A percentile compares a stretch with the other conserved stretches of the same genome.
These are phyloP conservation scores for Hura crepitans DNA, from an alignment of 441 rosid species.

Conservation along the genomic window DNA sequence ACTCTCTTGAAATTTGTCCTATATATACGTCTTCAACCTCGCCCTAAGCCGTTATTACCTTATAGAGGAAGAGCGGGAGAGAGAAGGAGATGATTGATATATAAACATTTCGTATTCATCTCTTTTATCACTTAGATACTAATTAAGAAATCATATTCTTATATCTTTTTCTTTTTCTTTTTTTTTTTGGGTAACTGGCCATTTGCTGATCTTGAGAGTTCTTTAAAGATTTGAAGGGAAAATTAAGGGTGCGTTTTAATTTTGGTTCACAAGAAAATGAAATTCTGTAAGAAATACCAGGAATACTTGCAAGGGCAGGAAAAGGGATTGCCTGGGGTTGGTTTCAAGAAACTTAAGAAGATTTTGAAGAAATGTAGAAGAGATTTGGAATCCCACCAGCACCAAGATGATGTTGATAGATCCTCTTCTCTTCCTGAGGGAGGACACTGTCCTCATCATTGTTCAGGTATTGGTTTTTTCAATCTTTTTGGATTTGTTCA, in stretches of 20 bases:
- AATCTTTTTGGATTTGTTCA: background rate
- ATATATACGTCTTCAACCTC: background rate
- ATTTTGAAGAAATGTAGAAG: slow-evolving; percentile 63
- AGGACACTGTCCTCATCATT: slow-evolving; percentile 53
- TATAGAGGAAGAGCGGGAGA: background rate
- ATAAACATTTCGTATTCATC: no score
- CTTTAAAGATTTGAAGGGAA: no score
- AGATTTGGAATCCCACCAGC: slow-evolving; percentile 33
- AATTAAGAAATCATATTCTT: background rate
- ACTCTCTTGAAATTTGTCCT: background rate
- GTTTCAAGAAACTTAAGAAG: slow-evolving; percentile 81
- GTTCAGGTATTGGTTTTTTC: slow-evolving; percentile 39
- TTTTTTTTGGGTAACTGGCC: background rate
- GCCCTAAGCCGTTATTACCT: no score
- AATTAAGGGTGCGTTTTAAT: background rate
- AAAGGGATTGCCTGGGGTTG: slow-evolving; percentile 66
- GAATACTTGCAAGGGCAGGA: slow-evolving; percentile 69
- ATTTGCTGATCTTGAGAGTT: no score
- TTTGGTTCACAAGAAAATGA: slow-evolving; percentile 37
- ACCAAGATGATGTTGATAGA: slow-evolving; percentile 7
- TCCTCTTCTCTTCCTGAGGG: slow-evolving; percentile 18
- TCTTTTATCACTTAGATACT: no score
- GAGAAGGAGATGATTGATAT: no score
- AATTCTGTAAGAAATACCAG: slow-evolving; percentile 84
- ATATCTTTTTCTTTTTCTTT: background rate